phyloP scores from a whole-genome alignment of 495 filamentous ascomycete genomes.

The Xylaria flabelliformis region DNA sequence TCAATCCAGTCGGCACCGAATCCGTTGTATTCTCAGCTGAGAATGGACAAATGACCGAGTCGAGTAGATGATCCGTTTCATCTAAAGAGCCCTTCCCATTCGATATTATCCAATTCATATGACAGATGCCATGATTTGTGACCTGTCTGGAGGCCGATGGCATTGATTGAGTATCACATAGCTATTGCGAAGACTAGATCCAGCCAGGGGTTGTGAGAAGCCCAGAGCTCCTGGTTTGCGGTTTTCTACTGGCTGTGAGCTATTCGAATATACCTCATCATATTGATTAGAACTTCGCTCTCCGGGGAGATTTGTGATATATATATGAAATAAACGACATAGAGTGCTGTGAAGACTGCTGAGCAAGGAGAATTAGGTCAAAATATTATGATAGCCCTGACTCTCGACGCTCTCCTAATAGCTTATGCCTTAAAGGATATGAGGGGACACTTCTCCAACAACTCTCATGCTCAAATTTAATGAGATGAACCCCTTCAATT shows the following conservation, averaged over 20 bases:
- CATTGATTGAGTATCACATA: not conserved
- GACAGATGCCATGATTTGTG: not conserved
- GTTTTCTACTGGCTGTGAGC: not conserved
- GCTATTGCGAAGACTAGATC: not conserved
- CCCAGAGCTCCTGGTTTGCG: not conserved
- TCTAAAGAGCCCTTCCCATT: not conserved
- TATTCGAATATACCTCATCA: not conserved
- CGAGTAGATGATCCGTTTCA: not conserved
- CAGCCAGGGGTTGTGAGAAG: not conserved
- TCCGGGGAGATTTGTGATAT: not conserved
- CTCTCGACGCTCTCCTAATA: not conserved
- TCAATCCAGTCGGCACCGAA: not conserved
- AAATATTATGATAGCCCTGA: not conserved
- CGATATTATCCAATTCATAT: not conserved
- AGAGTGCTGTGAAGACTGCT: not conserved
- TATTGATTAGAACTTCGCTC: not conserved
- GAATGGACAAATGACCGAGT: not conserved
- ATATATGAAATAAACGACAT: not conserved
- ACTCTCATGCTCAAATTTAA: not conserved
- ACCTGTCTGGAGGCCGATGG: not conserved
- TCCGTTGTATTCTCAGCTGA: slow-evolving; percentile 3
- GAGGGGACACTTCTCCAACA: not conserved
- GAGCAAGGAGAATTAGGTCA: not conserved
- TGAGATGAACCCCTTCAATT: not conserved
- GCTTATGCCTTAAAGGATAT: not conserved